Evolutionary conservation across 306 rosid species (phyloP).

Genomic region (Dalbergia oliveri): DNA sequence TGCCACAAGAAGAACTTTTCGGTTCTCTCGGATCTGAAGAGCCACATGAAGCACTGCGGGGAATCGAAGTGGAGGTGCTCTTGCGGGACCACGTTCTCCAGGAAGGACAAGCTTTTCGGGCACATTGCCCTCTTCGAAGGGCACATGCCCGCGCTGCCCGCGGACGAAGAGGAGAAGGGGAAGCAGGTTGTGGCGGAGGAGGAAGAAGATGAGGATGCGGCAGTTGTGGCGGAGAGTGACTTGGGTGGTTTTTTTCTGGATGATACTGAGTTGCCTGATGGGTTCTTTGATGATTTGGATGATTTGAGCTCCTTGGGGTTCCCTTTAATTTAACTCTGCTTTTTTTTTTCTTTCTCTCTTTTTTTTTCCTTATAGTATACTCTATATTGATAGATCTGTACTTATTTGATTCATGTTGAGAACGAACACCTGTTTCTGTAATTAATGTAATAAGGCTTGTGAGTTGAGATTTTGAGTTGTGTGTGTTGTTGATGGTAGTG

Average conservation of each 20-base stretch:
- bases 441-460: slow-evolving; percentile 4
- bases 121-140: slow-evolving; percentile 86
- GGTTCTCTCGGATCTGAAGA: slow-evolving; percentile 81
- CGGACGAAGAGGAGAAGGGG: slow-evolving; percentile 54
- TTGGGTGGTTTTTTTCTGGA: slow-evolving; percentile 31
- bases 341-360: too few species aligned
- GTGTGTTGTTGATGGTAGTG: too few species aligned
- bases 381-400: neutral
- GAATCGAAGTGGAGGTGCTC: slow-evolving; percentile 76
- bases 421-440: slow-evolving; percentile 15
- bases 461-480: neutral
- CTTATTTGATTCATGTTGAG: neutral
- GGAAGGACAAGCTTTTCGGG: slow-evolving; percentile 84
- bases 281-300: slow-evolving; percentile 56
- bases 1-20: slow-evolving; percentile 84
- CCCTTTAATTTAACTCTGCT: neutral
- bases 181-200: slow-evolving; percentile 32
- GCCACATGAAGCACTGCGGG: slow-evolving; percentile 78
- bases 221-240: neutral
- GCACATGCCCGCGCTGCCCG: slow-evolving; percentile 77
- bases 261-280: slow-evolving; percentile 47
- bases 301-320: neutral
- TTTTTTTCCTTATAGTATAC: too few species aligned
- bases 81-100: slow-evolving; percentile 87
- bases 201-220: slow-evolving; percentile 34